A percentile compares a stretch with the other conserved stretches of the same genome.
Evolutionary conservation across 164 flowering plant genomes (phyloP).

Genomic region (Umbellularia californica): DNA sequence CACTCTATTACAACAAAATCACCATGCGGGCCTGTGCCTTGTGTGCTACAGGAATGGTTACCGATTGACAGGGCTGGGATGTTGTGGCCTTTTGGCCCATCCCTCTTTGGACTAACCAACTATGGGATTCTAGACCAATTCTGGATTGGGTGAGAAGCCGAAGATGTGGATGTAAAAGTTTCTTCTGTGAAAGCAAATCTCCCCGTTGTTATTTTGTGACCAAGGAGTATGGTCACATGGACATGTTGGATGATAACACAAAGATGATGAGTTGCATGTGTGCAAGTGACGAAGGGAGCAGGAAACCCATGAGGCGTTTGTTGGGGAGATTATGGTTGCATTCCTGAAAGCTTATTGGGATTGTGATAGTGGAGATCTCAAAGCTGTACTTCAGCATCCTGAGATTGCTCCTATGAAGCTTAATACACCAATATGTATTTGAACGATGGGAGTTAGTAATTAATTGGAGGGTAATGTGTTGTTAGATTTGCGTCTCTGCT

Average conservation of each 20-base stretch:
- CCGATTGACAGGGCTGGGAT: too few relatives aligned
- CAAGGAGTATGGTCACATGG: slow-evolving; percentile 41
- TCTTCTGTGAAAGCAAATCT: slow-evolving; percentile 22
- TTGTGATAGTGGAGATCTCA: slow-evolving; percentile 27
- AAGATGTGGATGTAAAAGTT: slow-evolving; percentile 9
- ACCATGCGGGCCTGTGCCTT: too few relatives aligned
- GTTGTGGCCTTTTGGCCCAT: too few relatives aligned
- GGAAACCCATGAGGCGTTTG: slow-evolving; percentile 38
- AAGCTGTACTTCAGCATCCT: slow-evolving; percentile 24
- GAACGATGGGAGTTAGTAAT: too few relatives aligned
- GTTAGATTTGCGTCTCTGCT: too few relatives aligned
- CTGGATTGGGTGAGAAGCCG: slow-evolving; percentile 26
- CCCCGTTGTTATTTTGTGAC: slow-evolving; percentile 28
- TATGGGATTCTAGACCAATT: too few relatives aligned
- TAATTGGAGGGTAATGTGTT: too few relatives aligned
- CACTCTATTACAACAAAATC: too few relatives aligned
- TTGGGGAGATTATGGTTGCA: slow-evolving; percentile 45
- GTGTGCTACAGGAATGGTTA: too few relatives aligned
- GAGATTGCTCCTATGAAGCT: slow-evolving; percentile 34
- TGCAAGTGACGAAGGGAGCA: slow-evolving; percentile 20
- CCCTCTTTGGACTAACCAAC: too few relatives aligned
- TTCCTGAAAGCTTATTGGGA: slow-evolving; percentile 30
- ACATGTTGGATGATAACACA: slow-evolving; percentile 19
- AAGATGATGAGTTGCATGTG: slow-evolving; percentile 6
- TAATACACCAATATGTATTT: neutral